Percentiles rank a stretch among this genome's conserved stretches.
Conservation (phyloP, 495 filamentous ascomycete genomes). For the Xylaria scruposa region DNA sequence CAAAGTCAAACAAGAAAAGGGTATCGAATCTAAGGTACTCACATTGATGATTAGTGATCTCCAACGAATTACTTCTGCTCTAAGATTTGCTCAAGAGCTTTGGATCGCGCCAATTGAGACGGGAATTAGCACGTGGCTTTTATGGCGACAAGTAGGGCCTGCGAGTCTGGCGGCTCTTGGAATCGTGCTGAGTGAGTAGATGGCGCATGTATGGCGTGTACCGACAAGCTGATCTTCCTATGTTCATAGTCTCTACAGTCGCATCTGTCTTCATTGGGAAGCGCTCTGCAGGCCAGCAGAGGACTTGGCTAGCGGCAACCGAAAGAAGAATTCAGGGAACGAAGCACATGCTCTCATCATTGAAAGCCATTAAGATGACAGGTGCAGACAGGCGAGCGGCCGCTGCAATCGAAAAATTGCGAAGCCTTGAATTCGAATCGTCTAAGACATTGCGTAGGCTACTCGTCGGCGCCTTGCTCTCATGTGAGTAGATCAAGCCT, state of each 20-base stretch:
- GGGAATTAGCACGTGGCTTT: slow-evolving; percentile 58
- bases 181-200: slow-evolving; percentile 49
- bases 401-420: slow-evolving; percentile 52
- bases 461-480: slow-evolving; percentile 11
- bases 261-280: slow-evolving; percentile 19
- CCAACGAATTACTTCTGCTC: slow-evolving; percentile 37
- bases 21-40: slow-evolving; percentile 48
- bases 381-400: slow-evolving; percentile 49
- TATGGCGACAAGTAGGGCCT: slow-evolving; percentile 58
- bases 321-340: slow-evolving; percentile 53
- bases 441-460: slow-evolving; percentile 53
- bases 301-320: slow-evolving; percentile 2
- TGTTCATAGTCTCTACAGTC: background rate
- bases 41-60: slow-evolving; percentile 57
- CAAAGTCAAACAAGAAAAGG: slow-evolving; percentile 43
- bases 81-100: slow-evolving; percentile 38
- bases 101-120: slow-evolving; percentile 58
- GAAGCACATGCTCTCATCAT: slow-evolving; percentile 56
- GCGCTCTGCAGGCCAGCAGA: slow-evolving; percentile 2
- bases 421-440: slow-evolving; percentile 58
- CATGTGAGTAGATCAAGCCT: background rate
- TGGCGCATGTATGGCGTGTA: too few relatives aligned
- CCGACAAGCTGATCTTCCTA: background rate
- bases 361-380: slow-evolving; percentile 64
- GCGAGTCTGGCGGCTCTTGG: slow-evolving; percentile 52